Base-by-base conservation (phyloP, 2,329 filamentous ascomycete genomes). In the Aureobasidium sp. region DNA sequence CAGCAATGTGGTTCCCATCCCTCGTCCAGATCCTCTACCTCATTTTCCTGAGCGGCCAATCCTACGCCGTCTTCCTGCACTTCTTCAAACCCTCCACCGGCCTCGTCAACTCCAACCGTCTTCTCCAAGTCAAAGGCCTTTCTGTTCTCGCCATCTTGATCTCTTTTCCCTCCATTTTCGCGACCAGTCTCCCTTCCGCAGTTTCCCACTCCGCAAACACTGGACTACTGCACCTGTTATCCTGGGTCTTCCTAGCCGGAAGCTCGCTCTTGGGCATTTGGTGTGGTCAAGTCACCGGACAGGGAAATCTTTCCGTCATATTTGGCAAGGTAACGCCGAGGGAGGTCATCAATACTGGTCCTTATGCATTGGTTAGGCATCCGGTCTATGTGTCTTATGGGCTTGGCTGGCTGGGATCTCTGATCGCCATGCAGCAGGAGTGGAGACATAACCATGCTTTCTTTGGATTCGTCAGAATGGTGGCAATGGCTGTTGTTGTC, bases 21-120 rank as follows among this genome's bases (percentile, higher is more conserved):
- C 42, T 59, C 2, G 31, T 59, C 14, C 55, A 59, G n/a, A 44
- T 61, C 15, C 61, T 63, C 61, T 63, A 63, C 37, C 41, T 59
- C 25, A 8, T 36, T 2, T 63, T 59, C 61, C 53, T 59, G 11
- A 29, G 55, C 31, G 37, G 31, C 29, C 61, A 59, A 22, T 22
- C 49, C 22, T 63, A 63, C 44, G 61, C 17, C 31, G 36, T 63
- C 29, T 48, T 52, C 22, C 20, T 60, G 11, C 61, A 63, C 31
- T 63, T 63, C 53, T 56, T 55, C 15, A 29, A 20, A 17, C 61
- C 61, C 8, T 22, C 42, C 53, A 60, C 53, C 5, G 53, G 52
- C 3, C 42, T 56, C 15, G 55, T 59, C 29, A 34, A 55, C 44
- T 7, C 15, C 29, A 34, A 29, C 4, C 31, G 42, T 12, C 8